phyloP scores from a whole-genome alignment of 352 stramenopile species.

The Phytopythium sindhum region DNA sequence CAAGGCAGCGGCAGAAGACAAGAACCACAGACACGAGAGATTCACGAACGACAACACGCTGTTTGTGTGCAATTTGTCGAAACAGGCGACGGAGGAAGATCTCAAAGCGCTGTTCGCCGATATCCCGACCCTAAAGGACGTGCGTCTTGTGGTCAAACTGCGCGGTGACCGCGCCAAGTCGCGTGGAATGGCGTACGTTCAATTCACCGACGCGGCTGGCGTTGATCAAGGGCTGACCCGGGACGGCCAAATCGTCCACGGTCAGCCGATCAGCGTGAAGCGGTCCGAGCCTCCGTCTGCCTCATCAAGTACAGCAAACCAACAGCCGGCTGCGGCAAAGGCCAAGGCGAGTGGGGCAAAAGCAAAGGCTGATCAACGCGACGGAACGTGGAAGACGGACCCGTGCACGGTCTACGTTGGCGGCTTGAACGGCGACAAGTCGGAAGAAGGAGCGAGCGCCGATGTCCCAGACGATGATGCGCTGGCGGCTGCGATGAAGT shows the following conservation, averaged over 20 bases:
- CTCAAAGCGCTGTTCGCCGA: constrained; percentile 45
- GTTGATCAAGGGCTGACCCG: constrained; percentile 29
- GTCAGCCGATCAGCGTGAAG: constrained; percentile 44
- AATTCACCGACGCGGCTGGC: constrained; percentile 47
- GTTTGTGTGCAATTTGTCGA: constrained; percentile 66
- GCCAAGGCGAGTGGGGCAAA: background rate
- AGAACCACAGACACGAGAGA: constrained; percentile 28
- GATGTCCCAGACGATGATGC: constrained; percentile 12
- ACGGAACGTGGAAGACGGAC: constrained; percentile 44
- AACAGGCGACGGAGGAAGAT: constrained; percentile 50
- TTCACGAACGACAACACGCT: constrained; percentile 64
- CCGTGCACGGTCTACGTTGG: constrained; percentile 60
- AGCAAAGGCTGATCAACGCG: constrained; percentile 4
- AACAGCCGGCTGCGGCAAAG: background rate
- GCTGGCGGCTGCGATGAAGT: constrained; percentile 34
- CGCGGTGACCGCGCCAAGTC: constrained; percentile 57
- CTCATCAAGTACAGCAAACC: background rate
- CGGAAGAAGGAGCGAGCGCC: constrained; percentile 11
- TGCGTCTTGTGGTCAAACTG: constrained; percentile 63
- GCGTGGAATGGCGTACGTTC: constrained; percentile 72
- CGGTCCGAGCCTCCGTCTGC: constrained; percentile 40
- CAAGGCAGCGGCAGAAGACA: constrained; percentile 12
- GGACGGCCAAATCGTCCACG: constrained; percentile 31
- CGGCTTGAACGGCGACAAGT: constrained; percentile 21
- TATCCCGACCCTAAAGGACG: constrained; percentile 47